phyloP scores from a whole-genome alignment of 495 filamentous ascomycete species.

The Cercophora scortea region DNA sequence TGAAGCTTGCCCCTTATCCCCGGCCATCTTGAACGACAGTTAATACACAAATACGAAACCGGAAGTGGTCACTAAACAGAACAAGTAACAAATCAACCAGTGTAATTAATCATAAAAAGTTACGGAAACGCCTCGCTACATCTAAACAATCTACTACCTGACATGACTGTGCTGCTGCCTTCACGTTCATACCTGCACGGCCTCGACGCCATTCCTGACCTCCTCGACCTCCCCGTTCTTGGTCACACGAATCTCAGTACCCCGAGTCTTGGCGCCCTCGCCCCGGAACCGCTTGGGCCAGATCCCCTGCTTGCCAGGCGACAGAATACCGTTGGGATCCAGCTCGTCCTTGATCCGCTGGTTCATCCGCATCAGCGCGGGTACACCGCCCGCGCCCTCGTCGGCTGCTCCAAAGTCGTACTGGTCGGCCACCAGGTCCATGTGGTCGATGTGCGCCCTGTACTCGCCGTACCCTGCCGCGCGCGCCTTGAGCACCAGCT shows the following conservation, averaged over 20 bases:
- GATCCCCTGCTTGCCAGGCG: slow-evolving; percentile 18
- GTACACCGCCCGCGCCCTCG: slow-evolving; percentile 23
- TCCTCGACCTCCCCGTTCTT: not conserved
- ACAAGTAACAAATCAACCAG: too few relatives aligned
- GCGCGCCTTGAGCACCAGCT: slow-evolving; percentile 21
- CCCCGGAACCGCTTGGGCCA: slow-evolving; percentile 18
- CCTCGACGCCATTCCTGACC: not conserved
- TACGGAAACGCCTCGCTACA: too few relatives aligned
- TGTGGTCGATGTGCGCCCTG: slow-evolving; percentile 27
- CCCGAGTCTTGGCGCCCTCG: slow-evolving; percentile 1
- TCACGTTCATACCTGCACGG: too few relatives aligned
- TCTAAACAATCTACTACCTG: too few relatives aligned
- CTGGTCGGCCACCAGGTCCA: slow-evolving; percentile 34
- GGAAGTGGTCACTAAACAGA: too few relatives aligned
- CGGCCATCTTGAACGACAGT: too few relatives aligned
- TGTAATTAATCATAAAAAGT: too few relatives aligned
- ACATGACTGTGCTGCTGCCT: too few relatives aligned
- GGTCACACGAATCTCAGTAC: not conserved
- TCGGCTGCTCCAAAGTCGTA: slow-evolving; percentile 45
- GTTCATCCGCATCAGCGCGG: slow-evolving; percentile 24
- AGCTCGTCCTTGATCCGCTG: slow-evolving; percentile 13
- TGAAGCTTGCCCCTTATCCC: too few relatives aligned
- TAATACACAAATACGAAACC: too few relatives aligned
- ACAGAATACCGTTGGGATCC: slow-evolving; percentile 18
- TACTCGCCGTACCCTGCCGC: slow-evolving; percentile 24